Conservation (phyloP, 2,329 filamentous ascomycete genomes). For the Tolypocladium inflatum region DNA sequence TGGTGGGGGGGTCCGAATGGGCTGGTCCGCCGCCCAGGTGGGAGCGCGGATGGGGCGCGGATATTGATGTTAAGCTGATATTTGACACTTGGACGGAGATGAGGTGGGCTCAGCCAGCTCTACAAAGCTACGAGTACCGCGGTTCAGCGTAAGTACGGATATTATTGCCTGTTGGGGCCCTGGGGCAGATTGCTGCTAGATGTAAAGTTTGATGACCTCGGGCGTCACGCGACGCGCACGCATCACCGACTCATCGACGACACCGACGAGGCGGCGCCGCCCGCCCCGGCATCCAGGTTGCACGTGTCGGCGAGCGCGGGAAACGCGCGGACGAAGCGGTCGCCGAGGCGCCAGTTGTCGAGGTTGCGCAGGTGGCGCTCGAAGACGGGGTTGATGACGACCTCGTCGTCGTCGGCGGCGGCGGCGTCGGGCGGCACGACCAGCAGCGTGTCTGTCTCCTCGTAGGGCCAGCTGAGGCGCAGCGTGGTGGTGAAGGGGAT, state of each 20-base stretch:
- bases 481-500: constrained; percentile 70
- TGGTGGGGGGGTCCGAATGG: neutral
- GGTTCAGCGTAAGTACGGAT: neutral
- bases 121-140: too few species aligned
- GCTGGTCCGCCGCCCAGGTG: neutral
- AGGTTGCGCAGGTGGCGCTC: constrained; percentile 67
- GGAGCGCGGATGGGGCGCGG: neutral
- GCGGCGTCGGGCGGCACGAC: constrained; percentile 34
- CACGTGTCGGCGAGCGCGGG: constrained; percentile 33
- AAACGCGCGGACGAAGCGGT: constrained; percentile 55
- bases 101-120: too few species aligned
- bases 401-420: constrained; percentile 45
- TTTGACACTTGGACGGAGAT: neutral
- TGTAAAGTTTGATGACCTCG: neutral
- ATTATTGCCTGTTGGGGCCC: neutral
- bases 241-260: neutral
- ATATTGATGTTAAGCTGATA: too few species aligned
- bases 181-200: neutral
- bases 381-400: constrained; percentile 79
- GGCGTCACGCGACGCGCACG: too few species aligned
- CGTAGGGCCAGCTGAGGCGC: constrained; percentile 77
- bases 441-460: constrained; percentile 59
- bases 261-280: neutral
- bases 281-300: constrained; percentile 10
- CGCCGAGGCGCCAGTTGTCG: constrained; percentile 74